Evolutionary conservation across 805 yeast genomes (phyloP).

Genomic region (Saturnispora hagleri): DNA sequence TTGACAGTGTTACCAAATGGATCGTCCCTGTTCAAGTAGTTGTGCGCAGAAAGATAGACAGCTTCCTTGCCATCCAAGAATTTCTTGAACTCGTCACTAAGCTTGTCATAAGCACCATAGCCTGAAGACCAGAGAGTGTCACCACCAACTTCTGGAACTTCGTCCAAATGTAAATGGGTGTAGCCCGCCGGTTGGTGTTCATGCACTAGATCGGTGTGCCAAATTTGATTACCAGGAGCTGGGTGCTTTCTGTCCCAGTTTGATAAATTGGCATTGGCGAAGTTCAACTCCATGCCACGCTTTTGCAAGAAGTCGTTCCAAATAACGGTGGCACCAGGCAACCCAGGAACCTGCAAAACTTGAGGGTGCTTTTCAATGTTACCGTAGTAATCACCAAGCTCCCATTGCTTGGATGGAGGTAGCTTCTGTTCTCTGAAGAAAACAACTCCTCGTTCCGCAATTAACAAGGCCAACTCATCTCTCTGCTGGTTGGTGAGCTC

Average conservation of each 20-base stretch:
- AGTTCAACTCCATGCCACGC: conserved; percentile 16
- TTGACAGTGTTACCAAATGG: conserved; percentile 38
- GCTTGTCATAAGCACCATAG: conserved; percentile 48
- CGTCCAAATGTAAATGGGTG: conserved; percentile 44
- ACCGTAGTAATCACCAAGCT: conserved; percentile 38
- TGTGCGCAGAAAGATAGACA: conserved; percentile 32
- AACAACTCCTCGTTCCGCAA: conserved; percentile 43
- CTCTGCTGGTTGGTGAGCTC: conserved; percentile 35
- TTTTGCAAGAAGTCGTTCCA: conserved; percentile 32
- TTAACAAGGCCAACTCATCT: conserved; percentile 38
- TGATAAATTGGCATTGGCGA: conserved; percentile 14
- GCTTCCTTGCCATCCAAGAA: conserved; percentile 47
- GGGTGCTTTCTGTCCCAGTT: conserved; percentile 12
- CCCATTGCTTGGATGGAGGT: conserved; percentile 34
- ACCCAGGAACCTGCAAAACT: conserved; percentile 28
- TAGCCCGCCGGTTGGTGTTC: conserved; percentile 50
- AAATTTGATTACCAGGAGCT: conserved; percentile 22
- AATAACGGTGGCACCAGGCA: conserved; percentile 32
- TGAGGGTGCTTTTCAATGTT: conserved; percentile 34
- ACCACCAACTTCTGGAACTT: conserved; percentile 45
- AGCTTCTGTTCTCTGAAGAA: conserved; percentile 41
- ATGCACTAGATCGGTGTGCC: conserved; percentile 45
- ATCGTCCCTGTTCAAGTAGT: conserved; percentile 30
- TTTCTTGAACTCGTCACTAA: conserved; percentile 40
- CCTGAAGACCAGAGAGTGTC: conserved; percentile 49